A percentile compares a stretch with the other conserved stretches of the same genome.
Conservation (phyloP, 1,139 yeast genomes). For the Groenewaldozyma sp. region DNA sequence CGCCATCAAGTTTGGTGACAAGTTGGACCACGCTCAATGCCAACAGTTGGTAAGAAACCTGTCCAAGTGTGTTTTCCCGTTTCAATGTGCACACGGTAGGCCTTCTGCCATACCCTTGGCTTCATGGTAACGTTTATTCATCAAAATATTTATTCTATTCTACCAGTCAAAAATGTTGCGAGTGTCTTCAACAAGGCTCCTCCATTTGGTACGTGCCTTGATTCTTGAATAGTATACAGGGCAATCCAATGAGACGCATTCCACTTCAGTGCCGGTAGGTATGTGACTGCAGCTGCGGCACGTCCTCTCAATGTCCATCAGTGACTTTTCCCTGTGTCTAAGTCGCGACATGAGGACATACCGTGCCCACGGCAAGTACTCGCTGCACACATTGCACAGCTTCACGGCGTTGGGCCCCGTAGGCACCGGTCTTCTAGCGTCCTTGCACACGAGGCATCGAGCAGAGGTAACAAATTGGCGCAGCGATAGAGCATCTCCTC, state of each 20-base stretch:
- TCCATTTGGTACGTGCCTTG: conserved; percentile 15
- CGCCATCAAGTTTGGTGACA: conserved; percentile 67
- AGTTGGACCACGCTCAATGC: conserved; percentile 39
- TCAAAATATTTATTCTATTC: too few relatives aligned
- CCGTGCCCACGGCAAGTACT: conserved; percentile 10
- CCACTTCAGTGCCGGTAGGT: conserved; percentile 16
- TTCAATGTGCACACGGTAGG: conserved; percentile 82
- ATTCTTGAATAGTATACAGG: conserved; percentile 34
- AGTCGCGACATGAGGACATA: conserved; percentile 16
- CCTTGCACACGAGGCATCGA: conserved; percentile 21
- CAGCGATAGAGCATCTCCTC: conserved; percentile 6
- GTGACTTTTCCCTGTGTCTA: conserved; percentile 15
- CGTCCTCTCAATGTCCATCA: conserved; percentile 24
- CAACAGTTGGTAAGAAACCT: conserved; percentile 35
- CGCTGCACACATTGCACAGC: conserved; percentile 17
- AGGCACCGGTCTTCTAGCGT: conserved; percentile 3
- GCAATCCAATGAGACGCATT: conserved; percentile 39
- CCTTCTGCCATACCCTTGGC: conserved; percentile 61
- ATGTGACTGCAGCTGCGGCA: conserved; percentile 27
- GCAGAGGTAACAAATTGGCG: conserved; percentile 21
- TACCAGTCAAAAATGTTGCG: too few relatives aligned
- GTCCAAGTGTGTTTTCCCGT: conserved; percentile 48
- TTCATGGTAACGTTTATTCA: neutral
- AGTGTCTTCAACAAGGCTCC: neutral
- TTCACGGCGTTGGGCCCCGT: conserved; percentile 6